phyloP scores from a whole-genome alignment of 176 grass and related monocot species.

The Carex myosuroides region DNA sequence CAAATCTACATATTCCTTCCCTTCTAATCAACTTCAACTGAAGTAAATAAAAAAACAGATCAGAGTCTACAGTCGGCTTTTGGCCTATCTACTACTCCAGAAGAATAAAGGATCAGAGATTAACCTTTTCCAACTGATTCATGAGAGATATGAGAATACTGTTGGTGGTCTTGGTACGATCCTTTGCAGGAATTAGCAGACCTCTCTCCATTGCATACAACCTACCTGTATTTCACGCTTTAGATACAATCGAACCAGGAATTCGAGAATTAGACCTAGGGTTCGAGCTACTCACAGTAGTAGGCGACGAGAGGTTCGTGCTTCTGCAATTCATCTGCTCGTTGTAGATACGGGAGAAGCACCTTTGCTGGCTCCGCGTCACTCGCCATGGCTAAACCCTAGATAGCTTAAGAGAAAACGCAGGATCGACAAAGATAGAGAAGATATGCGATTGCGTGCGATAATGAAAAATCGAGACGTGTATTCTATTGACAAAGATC shows the following conservation, averaged over 20 bases:
- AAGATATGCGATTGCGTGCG: background rate
- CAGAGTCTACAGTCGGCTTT: background rate
- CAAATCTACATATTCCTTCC: background rate
- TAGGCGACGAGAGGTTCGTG: constrained; percentile 97
- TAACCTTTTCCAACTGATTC: constrained; percentile 94
- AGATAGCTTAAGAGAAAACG: background rate
- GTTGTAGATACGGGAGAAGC: constrained; percentile 91
- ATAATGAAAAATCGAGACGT: background rate
- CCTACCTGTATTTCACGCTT: constrained; percentile 45
- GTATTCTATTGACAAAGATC: background rate
- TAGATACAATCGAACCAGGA: constrained; percentile 16
- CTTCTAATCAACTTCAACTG: background rate
- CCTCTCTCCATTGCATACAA: constrained; percentile 93
- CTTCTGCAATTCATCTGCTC: constrained; percentile 99
- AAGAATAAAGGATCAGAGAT: background rate
- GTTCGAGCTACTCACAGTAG: constrained; percentile 57
- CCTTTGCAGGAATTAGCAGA: constrained; percentile 59
- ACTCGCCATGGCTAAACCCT: constrained; percentile 49
- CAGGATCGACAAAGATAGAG: background rate
- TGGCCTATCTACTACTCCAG: background rate
- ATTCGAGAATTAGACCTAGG: background rate
- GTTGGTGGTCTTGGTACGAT: constrained; percentile 89
- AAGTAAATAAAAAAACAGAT: too few species aligned
- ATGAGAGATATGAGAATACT: constrained; percentile 79
- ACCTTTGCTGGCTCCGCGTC: constrained; percentile 78